Base-by-base conservation (phyloP, 164 flowering plant genomes). In the Vitis amurensis region DNA sequence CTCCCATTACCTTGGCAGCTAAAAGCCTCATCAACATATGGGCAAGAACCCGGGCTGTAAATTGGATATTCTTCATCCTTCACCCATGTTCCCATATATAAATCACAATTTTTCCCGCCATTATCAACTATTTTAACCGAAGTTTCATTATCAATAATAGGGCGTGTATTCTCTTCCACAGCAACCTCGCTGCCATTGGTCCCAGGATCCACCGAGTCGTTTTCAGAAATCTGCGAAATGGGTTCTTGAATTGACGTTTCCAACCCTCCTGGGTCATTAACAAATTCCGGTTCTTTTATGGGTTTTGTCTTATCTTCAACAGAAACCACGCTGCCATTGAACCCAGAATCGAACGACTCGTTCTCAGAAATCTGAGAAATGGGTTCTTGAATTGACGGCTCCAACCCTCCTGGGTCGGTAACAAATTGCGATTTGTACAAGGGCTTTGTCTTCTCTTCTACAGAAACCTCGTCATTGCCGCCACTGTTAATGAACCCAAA, bases 1-100 rank as follows among this genome's bases (percentile, higher is more conserved):
- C 97, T 82, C 9, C 98, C 94, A 75, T 94, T 94, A 31, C 61
- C 74, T 70, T 85, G 89, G 69, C 98, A 94, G 65, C 80, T 83
- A 80, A 75, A 91, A 75, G 89, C 96, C 62, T 87, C 97, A 70
- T 94, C 97, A 4, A 94, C 92, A 73, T 80, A 91, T 23, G 98
- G 97, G 70, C 98, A 93, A 58, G 89, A 80, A 63, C 89, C 88
- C 5, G 94, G 84, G 56, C 69, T 4, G 64, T 94, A 94, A 51
- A 89, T 63, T 9, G 98, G 98, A 68, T 89, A 87, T 16, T 50
- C 70, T 31, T 88, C 86, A 67, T 91, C 93, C 58, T 59, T 87
- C 52, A 91, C 91, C 98, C 98, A 93, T 9, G 49, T 84, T 17
- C 98, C 98, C 61, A 13, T 56, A 67, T 83, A 88, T 57, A 93